Evolutionary conservation across 371 early-diverging fungal genomes (phyloP).

Genomic region (Zancudomyces culisetae): DNA sequence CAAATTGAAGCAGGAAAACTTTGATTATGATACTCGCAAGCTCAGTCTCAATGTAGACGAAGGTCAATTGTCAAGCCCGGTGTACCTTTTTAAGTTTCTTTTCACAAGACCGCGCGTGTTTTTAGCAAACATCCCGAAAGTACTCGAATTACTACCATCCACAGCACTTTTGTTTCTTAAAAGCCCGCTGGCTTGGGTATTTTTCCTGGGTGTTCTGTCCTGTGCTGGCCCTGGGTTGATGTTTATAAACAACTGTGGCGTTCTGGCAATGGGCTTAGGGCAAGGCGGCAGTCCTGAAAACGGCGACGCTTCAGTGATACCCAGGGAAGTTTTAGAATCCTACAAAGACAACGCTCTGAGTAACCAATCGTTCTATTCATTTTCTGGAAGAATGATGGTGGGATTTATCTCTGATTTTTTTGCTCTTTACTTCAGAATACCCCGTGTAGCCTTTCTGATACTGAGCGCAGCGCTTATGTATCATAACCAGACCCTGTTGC

Average conservation of each 20-base stretch:
- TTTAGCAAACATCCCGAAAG: background rate
- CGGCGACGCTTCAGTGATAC: background rate
- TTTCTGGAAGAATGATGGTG: constrained; percentile 11
- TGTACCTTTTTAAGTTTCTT: background rate
- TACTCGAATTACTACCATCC: background rate
- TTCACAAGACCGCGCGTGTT: background rate
- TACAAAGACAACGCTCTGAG: constrained; percentile 22
- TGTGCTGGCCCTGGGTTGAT: constrained; percentile 20
- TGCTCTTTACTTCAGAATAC: constrained; percentile 15
- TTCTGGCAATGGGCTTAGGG: constrained; percentile 16
- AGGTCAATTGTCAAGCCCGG: background rate
- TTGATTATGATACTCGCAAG: background rate
- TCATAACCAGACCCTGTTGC: constrained; percentile 11
- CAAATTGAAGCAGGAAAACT: background rate
- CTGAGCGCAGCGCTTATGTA: constrained; percentile 13
- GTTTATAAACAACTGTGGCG: constrained; percentile 25
- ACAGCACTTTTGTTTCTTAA: background rate
- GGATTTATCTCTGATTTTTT: constrained; percentile 21
- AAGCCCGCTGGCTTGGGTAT: constrained; percentile 16
- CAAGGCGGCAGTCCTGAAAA: background rate
- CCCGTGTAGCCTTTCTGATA: constrained; percentile 14
- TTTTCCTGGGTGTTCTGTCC: constrained; percentile 19
- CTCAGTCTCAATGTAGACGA: background rate
- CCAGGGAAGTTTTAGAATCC: constrained; percentile 12
- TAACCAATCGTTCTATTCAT: constrained; percentile 24